phyloP scores from a whole-genome alignment of 2,329 filamentous ascomycete genomes.

The Pseudogymnoascus destructans region DNA sequence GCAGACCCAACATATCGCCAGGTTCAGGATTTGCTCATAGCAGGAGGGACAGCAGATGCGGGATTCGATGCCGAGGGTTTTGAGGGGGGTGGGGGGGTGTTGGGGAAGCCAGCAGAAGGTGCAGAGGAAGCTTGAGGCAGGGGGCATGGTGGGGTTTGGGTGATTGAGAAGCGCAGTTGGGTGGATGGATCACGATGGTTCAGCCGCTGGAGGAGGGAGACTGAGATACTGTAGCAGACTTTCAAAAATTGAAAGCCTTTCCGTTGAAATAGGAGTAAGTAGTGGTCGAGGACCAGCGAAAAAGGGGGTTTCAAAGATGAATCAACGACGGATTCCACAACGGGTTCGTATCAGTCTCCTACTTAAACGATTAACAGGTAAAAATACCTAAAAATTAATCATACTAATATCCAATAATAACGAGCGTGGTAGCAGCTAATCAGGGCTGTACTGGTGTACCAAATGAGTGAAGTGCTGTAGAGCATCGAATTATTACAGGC shows the following conservation, averaged over 20 bases:
- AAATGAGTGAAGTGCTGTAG: not conserved
- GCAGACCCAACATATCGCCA: constrained; percentile 46
- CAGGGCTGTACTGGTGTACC: not conserved
- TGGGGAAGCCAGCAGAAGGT: constrained; percentile 40
- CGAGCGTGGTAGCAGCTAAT: not conserved
- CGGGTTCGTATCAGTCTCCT: not conserved
- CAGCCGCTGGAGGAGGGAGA: not conserved
- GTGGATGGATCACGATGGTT: not conserved
- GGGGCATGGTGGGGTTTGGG: not conserved
- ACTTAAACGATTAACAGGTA: not conserved
- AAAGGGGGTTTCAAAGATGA: not conserved
- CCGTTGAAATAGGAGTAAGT: not conserved
- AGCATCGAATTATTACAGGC: not conserved
- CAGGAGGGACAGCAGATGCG: constrained; percentile 38
- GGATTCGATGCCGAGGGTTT: constrained; percentile 32
- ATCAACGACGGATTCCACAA: not conserved
- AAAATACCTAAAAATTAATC: not conserved
- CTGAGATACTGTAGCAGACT: not conserved
- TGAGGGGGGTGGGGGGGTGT: constrained; percentile 26
- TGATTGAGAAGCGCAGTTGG: not conserved
- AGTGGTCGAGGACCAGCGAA: not conserved
- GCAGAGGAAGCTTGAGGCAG: constrained; percentile 33
- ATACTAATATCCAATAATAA: not conserved
- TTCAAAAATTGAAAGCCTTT: not conserved
- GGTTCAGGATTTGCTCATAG: constrained; percentile 35